phyloP scores from a whole-genome alignment of 805 yeast species.

The Kodamaea kaohsiungensis region DNA sequence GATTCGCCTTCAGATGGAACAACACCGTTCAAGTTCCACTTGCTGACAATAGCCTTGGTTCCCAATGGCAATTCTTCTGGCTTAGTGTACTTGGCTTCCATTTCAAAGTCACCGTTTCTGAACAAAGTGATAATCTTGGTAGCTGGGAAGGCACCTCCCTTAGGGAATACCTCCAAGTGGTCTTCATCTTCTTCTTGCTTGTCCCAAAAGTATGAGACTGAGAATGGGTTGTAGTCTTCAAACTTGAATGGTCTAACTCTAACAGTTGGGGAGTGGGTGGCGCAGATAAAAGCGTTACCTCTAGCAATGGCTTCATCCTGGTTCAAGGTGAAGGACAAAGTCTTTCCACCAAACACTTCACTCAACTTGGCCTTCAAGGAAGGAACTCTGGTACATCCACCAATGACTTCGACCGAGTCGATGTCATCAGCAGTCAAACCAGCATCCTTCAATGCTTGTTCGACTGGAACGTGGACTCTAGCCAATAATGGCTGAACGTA shows the following conservation, averaged over 20 bases:
- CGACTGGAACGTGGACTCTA: slow-evolving; percentile 75
- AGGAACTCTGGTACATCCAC: slow-evolving; percentile 99
- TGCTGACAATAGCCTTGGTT: slow-evolving; percentile 65
- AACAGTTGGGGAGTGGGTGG: slow-evolving; percentile 97
- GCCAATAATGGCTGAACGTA: slow-evolving; percentile 78
- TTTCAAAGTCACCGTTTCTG: slow-evolving; percentile 85
- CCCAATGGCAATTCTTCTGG: slow-evolving; percentile 72
- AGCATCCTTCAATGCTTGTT: slow-evolving; percentile 79
- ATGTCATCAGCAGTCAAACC: slow-evolving; percentile 70
- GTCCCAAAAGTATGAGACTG: slow-evolving; percentile 95
- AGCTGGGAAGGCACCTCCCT: slow-evolving; percentile 89
- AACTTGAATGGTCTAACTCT: slow-evolving; percentile 99
- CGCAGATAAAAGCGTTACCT: slow-evolving; percentile 99
- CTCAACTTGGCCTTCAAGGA: slow-evolving; percentile 78
- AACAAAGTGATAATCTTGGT: slow-evolving; percentile 93
- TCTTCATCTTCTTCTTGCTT: slow-evolving; percentile 88
- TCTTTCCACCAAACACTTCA: slow-evolving; percentile 63
- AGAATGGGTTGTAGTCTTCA: slow-evolving; percentile 88
- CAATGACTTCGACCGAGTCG: slow-evolving; percentile 92
- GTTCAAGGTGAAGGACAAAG: slow-evolving; percentile 88
- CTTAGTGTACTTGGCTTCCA: slow-evolving; percentile 84
- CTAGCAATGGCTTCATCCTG: slow-evolving; percentile 99
- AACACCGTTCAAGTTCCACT: slow-evolving; percentile 87
- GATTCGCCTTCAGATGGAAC: slow-evolving; percentile 74
- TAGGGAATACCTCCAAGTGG: slow-evolving; percentile 95